Evolutionary conservation across 1,284 basidiomycete species (phyloP).

Genomic region (Phlebopus sp.): DNA sequence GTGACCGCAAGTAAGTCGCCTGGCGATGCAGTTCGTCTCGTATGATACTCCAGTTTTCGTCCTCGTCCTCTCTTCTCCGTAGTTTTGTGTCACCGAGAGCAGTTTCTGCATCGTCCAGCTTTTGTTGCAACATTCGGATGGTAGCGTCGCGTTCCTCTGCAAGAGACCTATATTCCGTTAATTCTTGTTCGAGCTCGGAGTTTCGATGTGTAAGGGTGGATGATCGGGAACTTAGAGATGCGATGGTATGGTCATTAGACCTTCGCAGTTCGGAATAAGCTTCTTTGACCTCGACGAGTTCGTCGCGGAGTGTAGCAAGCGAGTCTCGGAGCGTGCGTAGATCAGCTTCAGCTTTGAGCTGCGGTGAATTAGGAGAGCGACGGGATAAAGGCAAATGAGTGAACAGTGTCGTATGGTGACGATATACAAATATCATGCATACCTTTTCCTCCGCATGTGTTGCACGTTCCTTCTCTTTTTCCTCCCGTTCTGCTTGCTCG

Average conservation of each 20-base stretch:
- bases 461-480: conserved; percentile 42
- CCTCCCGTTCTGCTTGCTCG: conserved; percentile 57
- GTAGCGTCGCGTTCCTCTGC: conserved; percentile 42
- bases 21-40: conserved; percentile 64
- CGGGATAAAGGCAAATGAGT: neutral
- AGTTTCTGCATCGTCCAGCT: conserved; percentile 43
- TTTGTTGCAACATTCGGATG: conserved; percentile 44
- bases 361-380: neutral
- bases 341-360: conserved; percentile 40
- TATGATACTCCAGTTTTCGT: conserved; percentile 53
- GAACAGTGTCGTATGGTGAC: neutral
- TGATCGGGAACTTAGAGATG: conserved; percentile 48
- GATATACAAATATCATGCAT: neutral
- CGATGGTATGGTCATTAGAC: conserved; percentile 43
- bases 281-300: conserved; percentile 56
- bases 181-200: conserved; percentile 43
- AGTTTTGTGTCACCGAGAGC: conserved; percentile 22
- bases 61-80: conserved; percentile 32
- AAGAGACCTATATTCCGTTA: conserved; percentile 37
- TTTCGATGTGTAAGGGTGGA: conserved; percentile 44
- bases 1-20: conserved; percentile 53
- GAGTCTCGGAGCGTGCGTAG: conserved; percentile 46
- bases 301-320: conserved; percentile 47
- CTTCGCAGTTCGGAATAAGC: conserved; percentile 44
- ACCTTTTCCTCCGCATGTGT: conserved; percentile 56